A percentile compares a stretch with the other conserved stretches of the same genome.
Conservation (phyloP, 208 protist species). For the Strigomonas culicis region DNA sequence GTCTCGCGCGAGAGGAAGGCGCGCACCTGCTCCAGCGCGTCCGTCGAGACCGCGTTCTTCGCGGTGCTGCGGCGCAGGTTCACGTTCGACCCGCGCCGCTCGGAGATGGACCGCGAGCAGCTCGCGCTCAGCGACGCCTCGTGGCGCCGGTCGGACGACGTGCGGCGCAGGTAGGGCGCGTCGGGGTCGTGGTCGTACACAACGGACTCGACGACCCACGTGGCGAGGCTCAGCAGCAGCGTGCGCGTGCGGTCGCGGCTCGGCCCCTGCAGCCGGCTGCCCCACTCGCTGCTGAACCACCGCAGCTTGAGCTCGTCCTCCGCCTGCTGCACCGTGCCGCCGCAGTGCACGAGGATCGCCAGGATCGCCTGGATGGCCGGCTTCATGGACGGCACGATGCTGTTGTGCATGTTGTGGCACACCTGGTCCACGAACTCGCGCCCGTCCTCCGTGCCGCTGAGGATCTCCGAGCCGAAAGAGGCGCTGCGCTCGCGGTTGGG, state of each 20-base stretch:
- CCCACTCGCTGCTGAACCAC: conserved; percentile 90
- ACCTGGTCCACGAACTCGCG: conserved; percentile 64
- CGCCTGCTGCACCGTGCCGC: conserved; percentile 51
- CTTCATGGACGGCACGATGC: conserved; percentile 70
- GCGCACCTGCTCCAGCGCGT: conserved; percentile 77
- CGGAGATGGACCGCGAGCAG: conserved; percentile 52
- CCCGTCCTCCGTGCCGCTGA: conserved; percentile 52
- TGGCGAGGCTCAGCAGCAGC: conserved; percentile 54
- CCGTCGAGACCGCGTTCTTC: conserved; percentile 39
- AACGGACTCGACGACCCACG: conserved; percentile 64
- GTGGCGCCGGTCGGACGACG: conserved; percentile 10
- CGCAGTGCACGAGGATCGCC: conserved; percentile 76
- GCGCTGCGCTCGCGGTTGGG: conserved; percentile 16
- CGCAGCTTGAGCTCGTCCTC: conserved; percentile 80
- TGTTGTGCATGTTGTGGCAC: conserved; percentile 61
- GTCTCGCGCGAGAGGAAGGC: conserved; percentile 55
- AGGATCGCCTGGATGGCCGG: conserved; percentile 80
- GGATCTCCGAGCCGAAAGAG: conserved; percentile 44
- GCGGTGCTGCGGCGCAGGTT: conserved; percentile 49
- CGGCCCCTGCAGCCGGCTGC: conserved; percentile 65
- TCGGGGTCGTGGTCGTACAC: conserved; percentile 22
- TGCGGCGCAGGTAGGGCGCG: not conserved
- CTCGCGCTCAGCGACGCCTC: conserved; percentile 17
- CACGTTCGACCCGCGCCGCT: conserved; percentile 48
- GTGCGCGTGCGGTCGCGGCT: conserved; percentile 48